phyloP scores from a whole-genome alignment of 2,329 filamentous ascomycete genomes.

The Thelonectria rubi region DNA sequence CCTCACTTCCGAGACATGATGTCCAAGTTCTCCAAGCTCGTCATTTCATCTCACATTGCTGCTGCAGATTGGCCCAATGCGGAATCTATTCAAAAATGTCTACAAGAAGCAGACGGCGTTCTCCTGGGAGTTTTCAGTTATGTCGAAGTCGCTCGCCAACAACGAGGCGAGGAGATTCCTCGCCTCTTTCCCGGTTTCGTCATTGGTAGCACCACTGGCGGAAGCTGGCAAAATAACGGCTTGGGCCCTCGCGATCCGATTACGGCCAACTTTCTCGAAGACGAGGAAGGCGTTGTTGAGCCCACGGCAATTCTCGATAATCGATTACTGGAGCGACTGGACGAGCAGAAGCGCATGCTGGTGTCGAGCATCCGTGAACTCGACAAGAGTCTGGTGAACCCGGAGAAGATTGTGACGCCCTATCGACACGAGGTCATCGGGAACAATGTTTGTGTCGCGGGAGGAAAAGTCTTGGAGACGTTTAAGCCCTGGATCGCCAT shows the following conservation, averaged over 20 bases:
- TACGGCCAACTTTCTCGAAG: slow-evolving; percentile 86
- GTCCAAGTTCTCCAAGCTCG: slow-evolving; percentile 99
- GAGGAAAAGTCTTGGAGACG: slow-evolving; percentile 82
- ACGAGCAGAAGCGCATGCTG: slow-evolving; percentile 85
- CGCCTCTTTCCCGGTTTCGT: slow-evolving; percentile 95
- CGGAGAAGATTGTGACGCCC: slow-evolving; percentile 83
- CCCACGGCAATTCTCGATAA: slow-evolving; percentile 79
- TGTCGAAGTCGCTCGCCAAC: slow-evolving; percentile 92
- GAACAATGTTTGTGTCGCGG: slow-evolving; percentile 82
- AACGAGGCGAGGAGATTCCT: slow-evolving; percentile 91
- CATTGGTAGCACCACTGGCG: slow-evolving; percentile 82
- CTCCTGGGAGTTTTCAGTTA: slow-evolving; percentile 94
- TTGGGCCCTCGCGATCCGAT: slow-evolving; percentile 73
- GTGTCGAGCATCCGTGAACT: slow-evolving; percentile 87
- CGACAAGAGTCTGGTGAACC: slow-evolving; percentile 80
- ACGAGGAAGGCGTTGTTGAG: slow-evolving; percentile 77
- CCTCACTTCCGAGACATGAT: slow-evolving; percentile 99
- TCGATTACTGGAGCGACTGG: slow-evolving; percentile 81
- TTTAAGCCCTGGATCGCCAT: slow-evolving; percentile 91
- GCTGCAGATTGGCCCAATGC: slow-evolving; percentile 94
- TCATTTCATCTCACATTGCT: slow-evolving; percentile 97
- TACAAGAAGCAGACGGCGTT: slow-evolving; percentile 97
- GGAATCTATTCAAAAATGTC: slow-evolving; percentile 92
- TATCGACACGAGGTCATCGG: slow-evolving; percentile 81
- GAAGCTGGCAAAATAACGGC: slow-evolving; percentile 85